A percentile compares a stretch with the other conserved stretches of the same genome.
These are phyloP conservation scores for Scenedesmus sp. DNA, from an alignment of 163 green algal genomes.

Conservation along the genomic window DNA sequence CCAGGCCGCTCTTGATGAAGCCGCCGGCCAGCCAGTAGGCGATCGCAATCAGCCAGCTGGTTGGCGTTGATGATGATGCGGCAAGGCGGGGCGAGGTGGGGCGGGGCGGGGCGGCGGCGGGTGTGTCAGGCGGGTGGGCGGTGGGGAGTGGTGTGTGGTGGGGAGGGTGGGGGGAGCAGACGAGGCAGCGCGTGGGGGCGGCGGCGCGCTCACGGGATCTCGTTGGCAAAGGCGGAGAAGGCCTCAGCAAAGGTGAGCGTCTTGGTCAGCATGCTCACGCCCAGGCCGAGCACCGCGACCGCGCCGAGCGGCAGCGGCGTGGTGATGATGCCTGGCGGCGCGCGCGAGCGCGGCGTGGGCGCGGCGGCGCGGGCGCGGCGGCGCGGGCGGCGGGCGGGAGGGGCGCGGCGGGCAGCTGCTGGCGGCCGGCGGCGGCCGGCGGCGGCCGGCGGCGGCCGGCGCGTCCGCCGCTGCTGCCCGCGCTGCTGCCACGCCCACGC, in stretches of 20 bases:
- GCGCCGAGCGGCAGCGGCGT: conserved; percentile 96
- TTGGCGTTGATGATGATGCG: too few species aligned
- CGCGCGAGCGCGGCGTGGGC: neutral
- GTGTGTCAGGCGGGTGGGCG: too few species aligned
- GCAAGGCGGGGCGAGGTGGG: too few species aligned
- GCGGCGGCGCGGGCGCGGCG: neutral
- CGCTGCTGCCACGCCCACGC: neutral
- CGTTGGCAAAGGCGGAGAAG: conserved; percentile 95
- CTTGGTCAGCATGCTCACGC: conserved; percentile 93
- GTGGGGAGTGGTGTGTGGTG: too few species aligned
- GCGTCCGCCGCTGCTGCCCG: too few species aligned
- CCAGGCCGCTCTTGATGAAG: conserved; percentile 99
- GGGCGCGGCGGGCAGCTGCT: too few species aligned
- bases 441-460: too few species aligned
- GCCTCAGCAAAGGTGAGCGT: conserved; percentile 95
- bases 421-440: too few species aligned
- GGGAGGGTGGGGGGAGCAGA: too few species aligned
- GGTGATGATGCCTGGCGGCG: conserved; percentile 92
- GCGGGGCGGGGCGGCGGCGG: too few species aligned
- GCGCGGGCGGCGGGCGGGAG: neutral
- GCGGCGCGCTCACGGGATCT: conserved; percentile 88
- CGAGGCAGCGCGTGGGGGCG: neutral
- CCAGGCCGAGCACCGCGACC: conserved; percentile 97
- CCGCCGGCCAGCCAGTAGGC: conserved; percentile 98
- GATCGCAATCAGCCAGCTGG: conserved; percentile 95